A percentile compares a stretch with the other conserved stretches of the same genome.
Conservation (phyloP, 345 rosid species). For the Excoecaria agallocha region DNA sequence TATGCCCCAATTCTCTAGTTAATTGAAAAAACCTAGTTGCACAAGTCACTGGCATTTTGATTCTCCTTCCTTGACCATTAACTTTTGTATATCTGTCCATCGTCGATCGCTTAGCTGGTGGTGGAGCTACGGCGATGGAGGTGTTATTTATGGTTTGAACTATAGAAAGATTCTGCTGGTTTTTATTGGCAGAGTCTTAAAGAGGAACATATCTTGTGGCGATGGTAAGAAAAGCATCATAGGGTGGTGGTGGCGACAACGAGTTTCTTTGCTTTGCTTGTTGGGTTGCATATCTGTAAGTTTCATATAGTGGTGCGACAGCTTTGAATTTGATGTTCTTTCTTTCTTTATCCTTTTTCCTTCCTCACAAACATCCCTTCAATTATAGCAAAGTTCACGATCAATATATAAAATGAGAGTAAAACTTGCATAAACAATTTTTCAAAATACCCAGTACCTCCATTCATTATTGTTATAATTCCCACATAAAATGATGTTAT, state of each 20-base stretch:
- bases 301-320: constrained; percentile 48
- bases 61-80: constrained; percentile 72
- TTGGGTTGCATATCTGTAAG: constrained; percentile 54
- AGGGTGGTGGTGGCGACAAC: constrained; percentile 17
- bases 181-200: constrained; percentile 33
- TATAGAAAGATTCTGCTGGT: too few relatives aligned
- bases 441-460: constrained; percentile 16
- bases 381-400: constrained; percentile 30
- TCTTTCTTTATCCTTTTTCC: constrained; percentile 35
- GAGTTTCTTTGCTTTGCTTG: constrained; percentile 38
- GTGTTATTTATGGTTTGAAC: not conserved
- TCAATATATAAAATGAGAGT: constrained; percentile 36
- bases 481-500: constrained; percentile 24
- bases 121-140: constrained; percentile 10
- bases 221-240: constrained; percentile 62
- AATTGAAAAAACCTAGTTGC: constrained; percentile 78
- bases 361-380: constrained; percentile 42
- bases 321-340: constrained; percentile 17
- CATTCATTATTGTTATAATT: constrained; percentile 17
- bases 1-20: constrained; percentile 69
- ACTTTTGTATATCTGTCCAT: constrained; percentile 63
- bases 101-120: constrained; percentile 54
- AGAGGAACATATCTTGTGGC: constrained; percentile 62
- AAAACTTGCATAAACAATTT: constrained; percentile 24
- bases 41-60: constrained; percentile 75